phyloP scores from a whole-genome alignment of 306 rosid genomes.

The Cucurbita pepo region DNA sequence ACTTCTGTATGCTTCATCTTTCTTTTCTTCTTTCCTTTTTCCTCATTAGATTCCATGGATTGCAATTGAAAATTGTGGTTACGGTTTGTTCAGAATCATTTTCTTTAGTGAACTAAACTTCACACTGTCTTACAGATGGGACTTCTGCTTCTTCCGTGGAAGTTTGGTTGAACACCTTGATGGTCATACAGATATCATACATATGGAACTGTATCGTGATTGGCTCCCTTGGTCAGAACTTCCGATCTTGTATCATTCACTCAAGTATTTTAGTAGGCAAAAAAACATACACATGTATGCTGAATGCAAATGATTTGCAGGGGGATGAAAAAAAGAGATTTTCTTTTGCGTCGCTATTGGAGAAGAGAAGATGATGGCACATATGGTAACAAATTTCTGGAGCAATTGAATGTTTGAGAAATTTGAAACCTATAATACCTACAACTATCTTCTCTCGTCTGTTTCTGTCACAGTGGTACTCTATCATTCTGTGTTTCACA shows the following conservation, averaged over 20 bases:
- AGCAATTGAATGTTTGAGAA: not conserved
- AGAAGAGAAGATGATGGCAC: constrained; percentile 95
- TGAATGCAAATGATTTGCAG: constrained; percentile 26
- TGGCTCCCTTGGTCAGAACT: constrained; percentile 77
- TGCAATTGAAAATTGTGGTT: not conserved
- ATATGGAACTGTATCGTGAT: constrained; percentile 41
- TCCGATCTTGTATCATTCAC: not conserved
- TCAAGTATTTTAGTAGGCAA: not conserved
- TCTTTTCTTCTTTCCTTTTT: not conserved
- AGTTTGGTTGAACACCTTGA: constrained; percentile 70
- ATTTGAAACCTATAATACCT: constrained; percentile 1
- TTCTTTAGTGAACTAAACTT: constrained; percentile 16
- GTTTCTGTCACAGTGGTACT: constrained; percentile 46
- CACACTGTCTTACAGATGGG: constrained; percentile 71
- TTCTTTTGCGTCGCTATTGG: constrained; percentile 70
- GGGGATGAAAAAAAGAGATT: constrained; percentile 80
- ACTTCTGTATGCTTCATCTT: not conserved
- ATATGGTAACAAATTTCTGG: constrained; percentile 38
- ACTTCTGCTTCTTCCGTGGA: constrained; percentile 54
- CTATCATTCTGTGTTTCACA: constrained; percentile 65
- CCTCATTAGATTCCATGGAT: not conserved
- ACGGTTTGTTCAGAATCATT: not conserved
- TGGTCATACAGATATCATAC: constrained; percentile 85
- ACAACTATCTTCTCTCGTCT: constrained; percentile 14
- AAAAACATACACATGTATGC: not conserved